Percentiles rank a stretch among this genome's conserved stretches.
Conservation (phyloP, 2,329 filamentous ascomycete species). For the Sporothrix brunneoviolacea region DNA sequence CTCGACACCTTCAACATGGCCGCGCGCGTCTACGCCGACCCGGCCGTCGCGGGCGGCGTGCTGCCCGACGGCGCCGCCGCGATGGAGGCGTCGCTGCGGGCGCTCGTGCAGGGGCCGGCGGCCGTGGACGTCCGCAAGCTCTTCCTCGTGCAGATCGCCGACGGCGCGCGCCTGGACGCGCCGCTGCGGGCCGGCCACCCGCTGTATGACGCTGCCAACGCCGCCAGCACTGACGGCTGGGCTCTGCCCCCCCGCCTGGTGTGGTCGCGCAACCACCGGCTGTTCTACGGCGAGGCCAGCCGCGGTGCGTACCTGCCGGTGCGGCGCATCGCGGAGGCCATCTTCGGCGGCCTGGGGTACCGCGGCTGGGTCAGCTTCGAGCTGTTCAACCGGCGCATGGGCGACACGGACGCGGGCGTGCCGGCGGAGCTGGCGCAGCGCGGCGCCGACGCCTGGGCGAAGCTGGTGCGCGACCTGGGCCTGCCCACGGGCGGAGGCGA, state of each 20-base stretch:
- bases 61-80: constrained; percentile 39
- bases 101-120: constrained; percentile 37
- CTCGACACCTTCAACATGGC: constrained; percentile 60
- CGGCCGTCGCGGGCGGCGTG: constrained; percentile 35
- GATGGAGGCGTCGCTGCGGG: constrained; percentile 38
- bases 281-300: constrained; percentile 51
- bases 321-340: constrained; percentile 42
- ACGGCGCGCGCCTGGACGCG: constrained; percentile 45
- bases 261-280: constrained; percentile 55
- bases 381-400: constrained; percentile 49
- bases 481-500: neutral
- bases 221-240: too few species aligned
- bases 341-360: constrained; percentile 50
- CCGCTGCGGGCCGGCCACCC: constrained; percentile 45
- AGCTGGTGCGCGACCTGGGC: constrained; percentile 10
- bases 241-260: constrained; percentile 53
- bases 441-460: constrained; percentile 45
- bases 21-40: constrained; percentile 51
- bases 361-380: constrained; percentile 54
- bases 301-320: constrained; percentile 54
- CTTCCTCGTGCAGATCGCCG: constrained; percentile 58
- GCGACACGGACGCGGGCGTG: constrained; percentile 35
- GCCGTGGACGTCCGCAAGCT: constrained; percentile 46
- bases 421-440: constrained; percentile 46
- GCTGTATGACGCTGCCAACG: constrained; percentile 47